Conservation (phyloP, 441 rosid genomes). For the Eruca vesicaria region DNA sequence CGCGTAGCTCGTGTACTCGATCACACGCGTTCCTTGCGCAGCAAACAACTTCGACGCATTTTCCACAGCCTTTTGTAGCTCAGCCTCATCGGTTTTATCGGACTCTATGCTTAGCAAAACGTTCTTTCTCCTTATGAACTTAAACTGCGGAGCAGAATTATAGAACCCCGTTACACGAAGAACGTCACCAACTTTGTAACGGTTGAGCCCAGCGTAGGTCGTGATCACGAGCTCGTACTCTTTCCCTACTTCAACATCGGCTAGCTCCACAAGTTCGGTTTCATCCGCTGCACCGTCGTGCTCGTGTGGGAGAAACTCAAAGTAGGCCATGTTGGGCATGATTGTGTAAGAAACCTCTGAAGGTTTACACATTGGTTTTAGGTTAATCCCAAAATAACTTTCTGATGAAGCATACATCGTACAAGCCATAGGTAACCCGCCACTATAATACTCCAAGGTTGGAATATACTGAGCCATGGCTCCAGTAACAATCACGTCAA, state of each 20-base stretch:
- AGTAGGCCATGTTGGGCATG: constrained; percentile 78
- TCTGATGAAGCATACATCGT: constrained; percentile 81
- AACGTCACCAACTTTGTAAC: constrained; percentile 67
- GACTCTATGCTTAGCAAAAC: constrained; percentile 64
- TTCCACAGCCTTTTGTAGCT: constrained; percentile 60
- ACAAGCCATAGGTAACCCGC: constrained; percentile 61
- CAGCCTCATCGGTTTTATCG: constrained; percentile 69
- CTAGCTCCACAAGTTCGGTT: constrained; percentile 55
- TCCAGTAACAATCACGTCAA: constrained; percentile 71
- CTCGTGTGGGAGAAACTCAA: constrained; percentile 57
- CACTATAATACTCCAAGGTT: constrained; percentile 55
- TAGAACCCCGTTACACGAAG: constrained; percentile 57
- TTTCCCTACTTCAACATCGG: constrained; percentile 50
- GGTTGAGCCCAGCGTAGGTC: constrained; percentile 60
- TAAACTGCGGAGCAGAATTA: constrained; percentile 59
- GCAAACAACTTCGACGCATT: constrained; percentile 47
- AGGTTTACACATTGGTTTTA: constrained; percentile 64
- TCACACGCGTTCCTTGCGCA: constrained; percentile 50
- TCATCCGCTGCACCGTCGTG: constrained; percentile 32
- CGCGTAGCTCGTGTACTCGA: constrained; percentile 69
- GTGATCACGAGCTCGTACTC: constrained; percentile 66
- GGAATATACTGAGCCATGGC: constrained; percentile 79
- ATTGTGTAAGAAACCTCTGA: constrained; percentile 68
- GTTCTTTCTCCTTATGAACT: constrained; percentile 60
- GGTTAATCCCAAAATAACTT: constrained; percentile 71